Conservation (phyloP, 2,329 filamentous ascomycete genomes). For the Fusarium penzigii region DNA sequence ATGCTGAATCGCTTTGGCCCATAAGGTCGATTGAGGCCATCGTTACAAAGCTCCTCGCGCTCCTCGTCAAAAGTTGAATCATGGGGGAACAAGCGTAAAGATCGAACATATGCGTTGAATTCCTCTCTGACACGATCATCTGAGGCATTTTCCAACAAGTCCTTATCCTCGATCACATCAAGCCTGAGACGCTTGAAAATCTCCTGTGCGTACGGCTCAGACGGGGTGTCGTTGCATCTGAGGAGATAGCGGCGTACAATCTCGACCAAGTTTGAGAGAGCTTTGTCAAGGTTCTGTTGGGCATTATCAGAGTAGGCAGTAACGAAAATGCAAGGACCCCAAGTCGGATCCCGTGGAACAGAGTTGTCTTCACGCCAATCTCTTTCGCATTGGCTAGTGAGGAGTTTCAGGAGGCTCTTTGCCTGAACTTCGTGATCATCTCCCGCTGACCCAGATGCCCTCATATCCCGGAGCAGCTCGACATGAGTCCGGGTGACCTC, state of each 20-base stretch:
- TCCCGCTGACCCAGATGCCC: background rate
- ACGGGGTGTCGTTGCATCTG: background rate
- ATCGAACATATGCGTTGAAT: constrained; percentile 9
- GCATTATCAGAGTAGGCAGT: constrained; percentile 10
- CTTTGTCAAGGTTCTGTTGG: constrained; percentile 1
- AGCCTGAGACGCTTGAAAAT: constrained; percentile 8
- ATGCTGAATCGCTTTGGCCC: constrained; percentile 2
- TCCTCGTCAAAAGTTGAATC: background rate
- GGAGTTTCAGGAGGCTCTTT: constrained; percentile 1
- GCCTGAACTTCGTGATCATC: background rate
- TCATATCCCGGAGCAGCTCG: constrained; percentile 2
- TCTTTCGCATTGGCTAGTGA: background rate
- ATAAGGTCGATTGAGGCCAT: constrained; percentile 4
- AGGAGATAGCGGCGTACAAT: constrained; percentile 7
- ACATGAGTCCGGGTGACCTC: background rate
- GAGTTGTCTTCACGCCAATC: constrained; percentile 1
- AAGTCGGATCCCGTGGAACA: constrained; percentile 6
- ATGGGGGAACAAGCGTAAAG: constrained; percentile 2
- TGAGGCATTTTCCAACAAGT: constrained; percentile 9
- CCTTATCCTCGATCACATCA: constrained; percentile 8
- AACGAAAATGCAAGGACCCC: constrained; percentile 8
- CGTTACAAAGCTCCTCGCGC: background rate
- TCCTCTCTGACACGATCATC: constrained; percentile 17
- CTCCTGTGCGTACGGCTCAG: constrained; percentile 2
- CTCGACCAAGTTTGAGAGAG: constrained; percentile 4